Base-by-base conservation (phyloP, 2,329 filamentous ascomycete species). In the Phialophora chinensis region DNA sequence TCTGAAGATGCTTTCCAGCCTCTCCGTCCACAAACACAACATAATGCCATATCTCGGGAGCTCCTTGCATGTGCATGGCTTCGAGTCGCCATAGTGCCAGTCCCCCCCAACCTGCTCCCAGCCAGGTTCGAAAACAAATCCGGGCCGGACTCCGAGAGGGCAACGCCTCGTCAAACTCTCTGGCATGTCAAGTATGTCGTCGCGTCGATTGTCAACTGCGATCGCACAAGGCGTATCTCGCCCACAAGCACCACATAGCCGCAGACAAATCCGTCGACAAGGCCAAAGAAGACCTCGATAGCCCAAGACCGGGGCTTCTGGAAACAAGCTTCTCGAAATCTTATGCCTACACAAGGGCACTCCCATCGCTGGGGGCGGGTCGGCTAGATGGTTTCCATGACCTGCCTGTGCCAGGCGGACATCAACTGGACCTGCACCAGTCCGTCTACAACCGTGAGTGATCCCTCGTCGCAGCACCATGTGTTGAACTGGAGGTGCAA, bases 361-460 rank as follows among this genome's bases (percentile, higher is more conserved):
- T 42, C 33, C 63, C 63, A 23, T 50, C 63, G 2, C 17, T 59
- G 8, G 53, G 50, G 7, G 59, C 63, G 8, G 63, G 63, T 2
- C 47, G 63, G 29, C 25, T 65, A n/a, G 57, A 65, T 65, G 63
- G 63, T 1, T 65, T 65, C 27, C 35, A 60, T 17, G 63, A 65
- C 35, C 58, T 65, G 20, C 63, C 63, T 8, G 35, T 65, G 4
- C 38, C 63, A 7, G 63, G 57, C 17, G 63, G 63, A 10, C 42
- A 65, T 38, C 63, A 38, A 31, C 33, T 29, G 17, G 63, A 65
- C 17, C 50, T 65, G 17, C 63, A 65, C 29, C 63, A 65, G 27
- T 50, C 63, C 12, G 63, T 65, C 47, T 65, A 65, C 35, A 65
- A 53, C 44, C 20, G 63, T 65, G 53, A 54, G 63, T 55, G n/a